phyloP scores from a whole-genome alignment of 129 eudicot species.

The Heracleum sosnowskyi region DNA sequence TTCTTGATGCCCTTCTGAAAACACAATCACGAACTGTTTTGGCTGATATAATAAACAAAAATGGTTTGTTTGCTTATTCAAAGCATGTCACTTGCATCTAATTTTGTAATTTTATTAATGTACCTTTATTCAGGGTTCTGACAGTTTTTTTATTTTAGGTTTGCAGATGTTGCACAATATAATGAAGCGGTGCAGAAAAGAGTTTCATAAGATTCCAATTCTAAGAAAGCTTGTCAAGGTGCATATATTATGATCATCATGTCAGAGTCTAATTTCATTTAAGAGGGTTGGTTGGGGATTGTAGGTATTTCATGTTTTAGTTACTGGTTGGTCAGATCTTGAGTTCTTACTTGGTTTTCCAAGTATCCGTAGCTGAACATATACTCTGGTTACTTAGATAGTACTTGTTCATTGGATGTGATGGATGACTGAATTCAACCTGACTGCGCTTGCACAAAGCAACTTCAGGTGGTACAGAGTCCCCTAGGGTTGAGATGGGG shows the following conservation, averaged over 20 bases:
- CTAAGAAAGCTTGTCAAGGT: slow-evolving; percentile 95
- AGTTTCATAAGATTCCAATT: slow-evolving; percentile 74
- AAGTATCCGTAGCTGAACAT: background rate
- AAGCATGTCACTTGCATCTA: background rate
- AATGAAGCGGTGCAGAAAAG: slow-evolving; percentile 63
- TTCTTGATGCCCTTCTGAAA: slow-evolving; percentile 78
- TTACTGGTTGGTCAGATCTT: background rate
- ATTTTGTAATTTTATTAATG: slow-evolving; percentile 3
- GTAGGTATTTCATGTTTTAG: background rate
- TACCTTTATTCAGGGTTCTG: background rate
- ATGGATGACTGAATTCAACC: background rate
- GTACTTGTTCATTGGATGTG: background rate
- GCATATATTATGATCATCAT: slow-evolving; percentile 3
- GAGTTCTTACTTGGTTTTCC: background rate
- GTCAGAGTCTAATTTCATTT: background rate
- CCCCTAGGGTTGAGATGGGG: background rate
- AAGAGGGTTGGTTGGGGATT: background rate
- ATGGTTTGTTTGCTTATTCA: slow-evolving; percentile 42
- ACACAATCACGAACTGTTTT: slow-evolving; percentile 81
- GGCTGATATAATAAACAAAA: slow-evolving; percentile 70
- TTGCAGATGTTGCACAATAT: slow-evolving; percentile 94
- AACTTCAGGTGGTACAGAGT: background rate
- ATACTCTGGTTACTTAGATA: background rate
- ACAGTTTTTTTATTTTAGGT: slow-evolving; percentile 35
- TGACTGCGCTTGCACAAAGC: background rate